These are phyloP conservation scores for Zychaea mexicana DNA, from an alignment of 371 early-diverging fungal genomes.

Conservation along the genomic window DNA sequence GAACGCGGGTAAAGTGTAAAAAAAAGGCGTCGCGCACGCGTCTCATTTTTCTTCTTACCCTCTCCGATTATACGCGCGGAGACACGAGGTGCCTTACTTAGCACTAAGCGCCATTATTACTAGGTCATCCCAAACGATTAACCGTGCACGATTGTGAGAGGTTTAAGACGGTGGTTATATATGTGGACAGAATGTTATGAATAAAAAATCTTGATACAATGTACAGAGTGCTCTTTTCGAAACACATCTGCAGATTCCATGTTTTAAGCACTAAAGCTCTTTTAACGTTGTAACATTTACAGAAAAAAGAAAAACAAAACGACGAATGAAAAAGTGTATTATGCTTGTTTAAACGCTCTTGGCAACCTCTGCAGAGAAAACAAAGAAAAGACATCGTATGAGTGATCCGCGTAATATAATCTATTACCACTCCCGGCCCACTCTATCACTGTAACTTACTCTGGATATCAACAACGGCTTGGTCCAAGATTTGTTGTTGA, in stretches of 20 bases:
- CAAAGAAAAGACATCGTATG: background rate
- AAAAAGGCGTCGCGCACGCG: no score
- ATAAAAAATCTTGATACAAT: constrained; percentile 6
- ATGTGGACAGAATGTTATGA: no score
- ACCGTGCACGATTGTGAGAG: no score
- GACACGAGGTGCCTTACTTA: no score
- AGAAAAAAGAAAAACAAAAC: constrained; percentile 4
- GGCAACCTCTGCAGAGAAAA: constrained; percentile 30
- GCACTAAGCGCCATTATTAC: no score
- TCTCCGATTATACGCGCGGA: no score
- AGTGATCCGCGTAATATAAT: background rate
- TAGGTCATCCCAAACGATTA: no score
- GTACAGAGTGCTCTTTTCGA: background rate
- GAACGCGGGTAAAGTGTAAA: no score
- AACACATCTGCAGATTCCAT: constrained; percentile 5
- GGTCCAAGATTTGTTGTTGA: constrained; percentile 60
- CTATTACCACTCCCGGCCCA: background rate
- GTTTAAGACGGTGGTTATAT: no score
- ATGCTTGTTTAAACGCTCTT: constrained; percentile 38
- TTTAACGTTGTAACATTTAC: constrained; percentile 2
- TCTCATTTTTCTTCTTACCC: no score
- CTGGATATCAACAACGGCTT: constrained; percentile 56
- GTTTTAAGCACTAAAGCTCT: background rate
- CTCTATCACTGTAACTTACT: constrained; percentile 33
- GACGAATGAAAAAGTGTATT: constrained; percentile 4